phyloP scores from a whole-genome alignment of 2,329 filamentous ascomycete species.

The Aspergillus jensenii region DNA sequence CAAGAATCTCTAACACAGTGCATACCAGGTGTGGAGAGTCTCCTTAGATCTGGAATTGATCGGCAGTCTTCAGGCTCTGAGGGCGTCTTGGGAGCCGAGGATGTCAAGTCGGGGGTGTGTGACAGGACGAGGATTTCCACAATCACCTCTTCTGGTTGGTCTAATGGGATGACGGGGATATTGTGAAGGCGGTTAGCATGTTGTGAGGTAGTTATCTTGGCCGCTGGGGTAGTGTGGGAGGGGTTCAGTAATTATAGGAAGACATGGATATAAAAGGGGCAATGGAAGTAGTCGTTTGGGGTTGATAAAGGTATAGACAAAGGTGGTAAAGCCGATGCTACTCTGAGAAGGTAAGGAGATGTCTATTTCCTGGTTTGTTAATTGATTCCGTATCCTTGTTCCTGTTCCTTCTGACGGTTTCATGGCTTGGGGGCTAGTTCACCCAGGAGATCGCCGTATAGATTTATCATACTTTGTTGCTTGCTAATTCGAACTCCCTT shows the following conservation, averaged over 20 bases:
- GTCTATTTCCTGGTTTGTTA: neutral
- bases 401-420: neutral
- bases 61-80: neutral
- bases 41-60: neutral
- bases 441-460: neutral
- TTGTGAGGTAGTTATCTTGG: neutral
- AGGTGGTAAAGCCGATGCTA: neutral
- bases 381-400: neutral
- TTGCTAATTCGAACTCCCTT: neutral
- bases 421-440: neutral
- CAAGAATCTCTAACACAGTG: neutral
- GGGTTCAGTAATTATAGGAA: neutral
- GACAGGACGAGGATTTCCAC: slow-evolving; percentile 5
- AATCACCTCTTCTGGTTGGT: neutral
- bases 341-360: neutral
- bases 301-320: neutral
- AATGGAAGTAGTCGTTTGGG: neutral
- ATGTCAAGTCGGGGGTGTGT: neutral
- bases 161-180: neutral
- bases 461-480: neutral
- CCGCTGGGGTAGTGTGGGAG: neutral
- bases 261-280: neutral
- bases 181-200: neutral
- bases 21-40: neutral
- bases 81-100: neutral